phyloP scores from a whole-genome alignment of 352 stramenopile species.

The Thalassiosira mediterranea region DNA sequence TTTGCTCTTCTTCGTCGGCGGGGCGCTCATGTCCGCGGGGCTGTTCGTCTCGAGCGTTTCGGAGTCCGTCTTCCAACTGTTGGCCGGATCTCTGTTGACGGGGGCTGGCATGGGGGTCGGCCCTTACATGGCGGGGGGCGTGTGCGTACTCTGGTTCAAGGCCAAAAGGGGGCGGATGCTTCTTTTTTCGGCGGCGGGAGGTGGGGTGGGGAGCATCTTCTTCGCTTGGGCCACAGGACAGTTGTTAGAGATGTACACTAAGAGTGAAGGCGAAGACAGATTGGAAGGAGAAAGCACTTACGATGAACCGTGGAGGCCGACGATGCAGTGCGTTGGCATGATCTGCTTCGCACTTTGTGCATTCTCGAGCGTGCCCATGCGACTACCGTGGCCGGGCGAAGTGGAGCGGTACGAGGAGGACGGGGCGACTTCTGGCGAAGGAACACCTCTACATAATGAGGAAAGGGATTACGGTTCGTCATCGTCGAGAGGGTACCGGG shows the following conservation, averaged over 20 bases:
- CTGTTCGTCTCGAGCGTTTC: slow-evolving; percentile 6
- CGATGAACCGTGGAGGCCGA: slow-evolving; percentile 15
- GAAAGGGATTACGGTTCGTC: background rate
- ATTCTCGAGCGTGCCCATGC: slow-evolving; percentile 4
- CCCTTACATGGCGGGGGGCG: background rate
- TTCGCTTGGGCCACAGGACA: slow-evolving; percentile 12
- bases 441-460: background rate
- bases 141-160: slow-evolving; percentile 9
- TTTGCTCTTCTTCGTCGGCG: slow-evolving; percentile 15
- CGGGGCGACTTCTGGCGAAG: background rate
- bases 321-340: slow-evolving; percentile 8
- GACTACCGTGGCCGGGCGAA: slow-evolving; percentile 6
- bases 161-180: slow-evolving; percentile 13
- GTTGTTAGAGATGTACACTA: slow-evolving; percentile 4
- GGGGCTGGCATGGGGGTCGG: slow-evolving; percentile 8
- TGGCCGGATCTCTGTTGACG: slow-evolving; percentile 3
- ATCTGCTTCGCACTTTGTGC: slow-evolving; percentile 2
- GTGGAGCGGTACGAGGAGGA: slow-evolving; percentile 17
- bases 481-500: too few relatives aligned
- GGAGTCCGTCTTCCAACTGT: background rate
- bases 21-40: slow-evolving; percentile 3
- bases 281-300: too few relatives aligned
- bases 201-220: slow-evolving; percentile 15
- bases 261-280: too few relatives aligned
- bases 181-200: slow-evolving; percentile 1